Conservation (phyloP, 768 basidiomycete genomes). For the Polyporus arcularius region DNA sequence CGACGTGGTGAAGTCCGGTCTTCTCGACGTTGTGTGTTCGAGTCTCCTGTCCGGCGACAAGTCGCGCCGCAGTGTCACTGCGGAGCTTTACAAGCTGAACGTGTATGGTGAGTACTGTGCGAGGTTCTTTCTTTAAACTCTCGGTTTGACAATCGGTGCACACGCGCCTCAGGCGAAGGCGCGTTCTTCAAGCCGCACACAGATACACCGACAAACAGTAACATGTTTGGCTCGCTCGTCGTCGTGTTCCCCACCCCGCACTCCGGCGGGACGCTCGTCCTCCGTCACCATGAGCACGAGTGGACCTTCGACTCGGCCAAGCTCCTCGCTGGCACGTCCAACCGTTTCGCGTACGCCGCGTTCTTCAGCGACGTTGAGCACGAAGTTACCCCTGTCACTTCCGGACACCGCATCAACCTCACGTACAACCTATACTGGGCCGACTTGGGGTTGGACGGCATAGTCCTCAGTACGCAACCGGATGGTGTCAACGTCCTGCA, state of each 20-base stretch:
- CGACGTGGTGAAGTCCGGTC: background rate
- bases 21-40: background rate
- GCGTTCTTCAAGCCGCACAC: no score
- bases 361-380: conserved; percentile 49
- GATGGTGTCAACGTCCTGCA: background rate
- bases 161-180: no score
- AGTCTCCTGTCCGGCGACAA: no score
- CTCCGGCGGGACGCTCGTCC: conserved; percentile 44
- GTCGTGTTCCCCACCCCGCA: conserved; percentile 47
- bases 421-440: conserved; percentile 41
- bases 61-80: background rate
- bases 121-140: background rate
- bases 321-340: conserved; percentile 11
- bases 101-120: conserved; percentile 18
- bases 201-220: background rate
- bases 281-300: conserved; percentile 25
- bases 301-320: conserved; percentile 36
- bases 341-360: conserved; percentile 36
- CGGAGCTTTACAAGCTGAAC: conserved; percentile 31
- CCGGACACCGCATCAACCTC: conserved; percentile 45
- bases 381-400: conserved; percentile 42
- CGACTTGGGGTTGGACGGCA: background rate
- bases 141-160: background rate
- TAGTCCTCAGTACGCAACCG: background rate
- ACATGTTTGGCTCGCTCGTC: conserved; percentile 49